Evolutionary conservation across 192 early-diverging fungal genomes (phyloP).

Genomic region (Tieghemiomyces parasiticus): DNA sequence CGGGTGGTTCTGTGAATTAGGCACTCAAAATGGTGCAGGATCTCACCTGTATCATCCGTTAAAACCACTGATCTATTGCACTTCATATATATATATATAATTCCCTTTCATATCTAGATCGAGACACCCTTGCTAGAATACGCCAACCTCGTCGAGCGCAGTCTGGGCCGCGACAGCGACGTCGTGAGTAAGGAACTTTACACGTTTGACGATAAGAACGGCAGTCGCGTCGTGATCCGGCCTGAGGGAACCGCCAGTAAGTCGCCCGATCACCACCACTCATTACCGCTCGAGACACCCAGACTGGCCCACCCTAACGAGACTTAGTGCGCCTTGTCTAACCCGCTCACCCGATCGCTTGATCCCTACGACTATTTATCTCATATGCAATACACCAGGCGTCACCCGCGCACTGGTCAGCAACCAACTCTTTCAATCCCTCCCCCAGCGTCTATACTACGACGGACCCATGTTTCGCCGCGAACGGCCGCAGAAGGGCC

Average conservation of each 20-base stretch:
- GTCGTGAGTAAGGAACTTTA: constrained; percentile 57
- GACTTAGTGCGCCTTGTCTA: too few species aligned
- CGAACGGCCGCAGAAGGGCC: constrained; percentile 52
- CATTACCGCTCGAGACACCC: constrained; percentile 22
- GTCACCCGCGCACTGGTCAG: too few species aligned
- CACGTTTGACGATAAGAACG: constrained; percentile 41
- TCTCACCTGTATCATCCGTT: too few species aligned
- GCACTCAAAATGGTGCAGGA: too few species aligned
- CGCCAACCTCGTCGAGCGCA: constrained; percentile 42
- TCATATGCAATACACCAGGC: too few species aligned
- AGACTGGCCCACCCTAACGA: too few species aligned
- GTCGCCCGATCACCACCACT: constrained; percentile 20
- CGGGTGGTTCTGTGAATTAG: too few species aligned
- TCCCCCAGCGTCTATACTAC: constrained; percentile 44
- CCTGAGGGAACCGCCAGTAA: constrained; percentile 49
- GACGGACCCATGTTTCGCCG: constrained; percentile 52
- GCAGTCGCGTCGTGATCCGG: constrained; percentile 40
- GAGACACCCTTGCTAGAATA: constrained; percentile 49
- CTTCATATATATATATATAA: too few species aligned
- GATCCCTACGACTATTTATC: too few species aligned
- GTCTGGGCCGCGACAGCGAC: constrained; percentile 43
- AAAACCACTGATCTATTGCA: too few species aligned
- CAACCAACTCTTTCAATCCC: constrained; percentile 22
- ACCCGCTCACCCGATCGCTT: too few species aligned
- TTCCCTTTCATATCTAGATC: too few species aligned